Conservation (phyloP, 179 eudicot genomes). For the Vitellaria paradoxa region DNA sequence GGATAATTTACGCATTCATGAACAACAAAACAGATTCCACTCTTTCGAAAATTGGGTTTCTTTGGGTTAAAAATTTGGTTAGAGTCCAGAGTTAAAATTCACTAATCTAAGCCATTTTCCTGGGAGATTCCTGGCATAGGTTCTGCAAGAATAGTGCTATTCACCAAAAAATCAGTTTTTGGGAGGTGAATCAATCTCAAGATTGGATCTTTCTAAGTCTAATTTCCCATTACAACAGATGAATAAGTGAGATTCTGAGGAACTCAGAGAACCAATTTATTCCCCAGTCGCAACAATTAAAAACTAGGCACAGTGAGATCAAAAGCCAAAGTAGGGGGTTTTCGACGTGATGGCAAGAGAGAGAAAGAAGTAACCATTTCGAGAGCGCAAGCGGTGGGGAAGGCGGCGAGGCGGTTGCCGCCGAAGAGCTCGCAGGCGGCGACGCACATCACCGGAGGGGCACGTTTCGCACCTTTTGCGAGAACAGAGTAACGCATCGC, state of each 20-base stretch:
- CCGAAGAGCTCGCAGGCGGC: conserved; percentile 92
- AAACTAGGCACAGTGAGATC: neutral
- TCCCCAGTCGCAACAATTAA: neutral
- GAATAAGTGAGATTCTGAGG: neutral
- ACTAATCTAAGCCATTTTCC: neutral
- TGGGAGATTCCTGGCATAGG: neutral
- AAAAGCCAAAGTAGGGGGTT: neutral
- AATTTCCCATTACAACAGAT: neutral
- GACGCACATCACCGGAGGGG: conserved; percentile 92
- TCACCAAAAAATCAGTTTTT: neutral
- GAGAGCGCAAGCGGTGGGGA: conserved; percentile 93
- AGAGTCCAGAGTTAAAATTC: neutral
- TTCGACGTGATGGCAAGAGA: neutral
- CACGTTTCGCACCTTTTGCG: conserved; percentile 70
- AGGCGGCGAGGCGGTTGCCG: conserved; percentile 71
- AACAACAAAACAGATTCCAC: neutral
- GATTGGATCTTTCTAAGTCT: neutral
- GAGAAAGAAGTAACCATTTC: conserved; percentile 58
- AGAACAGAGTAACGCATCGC: conserved; percentile 88
- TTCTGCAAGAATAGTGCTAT: neutral
- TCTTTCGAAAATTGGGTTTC: neutral
- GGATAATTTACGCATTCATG: no score
- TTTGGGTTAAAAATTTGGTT: neutral
- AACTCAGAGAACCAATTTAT: neutral
- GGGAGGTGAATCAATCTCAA: neutral